Percentiles rank a stretch among this genome's conserved stretches.
These are phyloP conservation scores for Mimosa bimucronata DNA, from an alignment of 306 rosid species.

Conservation along the genomic window DNA sequence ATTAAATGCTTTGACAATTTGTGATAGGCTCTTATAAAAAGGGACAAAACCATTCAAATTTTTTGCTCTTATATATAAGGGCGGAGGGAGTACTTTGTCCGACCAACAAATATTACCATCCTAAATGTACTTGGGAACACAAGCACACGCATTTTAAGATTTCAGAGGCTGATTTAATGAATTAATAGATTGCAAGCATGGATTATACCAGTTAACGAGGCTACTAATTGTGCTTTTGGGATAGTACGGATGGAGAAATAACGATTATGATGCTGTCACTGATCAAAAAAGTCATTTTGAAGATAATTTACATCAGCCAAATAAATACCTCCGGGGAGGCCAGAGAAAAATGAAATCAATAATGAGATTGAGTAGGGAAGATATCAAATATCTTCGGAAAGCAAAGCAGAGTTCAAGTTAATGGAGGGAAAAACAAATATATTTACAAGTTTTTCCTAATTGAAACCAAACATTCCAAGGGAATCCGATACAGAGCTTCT, in stretches of 20 bases:
- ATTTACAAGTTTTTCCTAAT: slow-evolving; percentile 48
- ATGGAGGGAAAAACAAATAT: slow-evolving; percentile 41
- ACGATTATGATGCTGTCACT: slow-evolving; percentile 71
- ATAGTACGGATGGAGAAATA: not conserved
- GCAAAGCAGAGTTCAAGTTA: slow-evolving; percentile 33
- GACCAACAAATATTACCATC: no score
- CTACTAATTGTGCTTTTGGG: no score
- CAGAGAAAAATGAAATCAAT: not conserved
- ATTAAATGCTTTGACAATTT: no score
- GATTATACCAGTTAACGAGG: no score
- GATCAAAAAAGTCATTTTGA: slow-evolving; percentile 74
- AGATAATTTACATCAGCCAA: slow-evolving; percentile 40
- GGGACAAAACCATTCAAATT: no score
- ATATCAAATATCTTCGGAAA: slow-evolving; percentile 3
- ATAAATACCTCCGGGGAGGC: not conserved
- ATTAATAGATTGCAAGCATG: no score
- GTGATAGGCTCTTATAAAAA: no score
- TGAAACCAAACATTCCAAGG: slow-evolving; percentile 28
- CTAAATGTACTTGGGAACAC: no score
- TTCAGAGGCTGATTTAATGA: no score
- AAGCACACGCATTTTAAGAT: no score
- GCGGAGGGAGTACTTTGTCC: no score
- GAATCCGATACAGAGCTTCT: slow-evolving; percentile 30
- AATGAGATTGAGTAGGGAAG: not conserved
- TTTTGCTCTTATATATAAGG: no score